Evolutionary conservation across 495 filamentous ascomycete genomes (phyloP), one percentile per base, ranked within the genome.

Genomic region (Xylaria venustula): DNA sequence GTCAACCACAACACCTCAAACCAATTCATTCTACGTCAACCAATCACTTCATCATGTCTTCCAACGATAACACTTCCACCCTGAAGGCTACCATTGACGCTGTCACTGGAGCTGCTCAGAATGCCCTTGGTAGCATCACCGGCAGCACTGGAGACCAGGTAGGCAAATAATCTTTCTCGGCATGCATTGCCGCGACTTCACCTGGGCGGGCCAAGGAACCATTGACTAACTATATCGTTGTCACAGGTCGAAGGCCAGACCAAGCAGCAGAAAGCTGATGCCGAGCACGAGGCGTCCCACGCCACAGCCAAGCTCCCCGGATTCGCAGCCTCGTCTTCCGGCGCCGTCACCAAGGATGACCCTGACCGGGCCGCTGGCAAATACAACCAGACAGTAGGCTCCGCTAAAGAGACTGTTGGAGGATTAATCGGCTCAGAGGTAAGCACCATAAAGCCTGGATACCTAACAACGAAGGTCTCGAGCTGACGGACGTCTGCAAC

Each of bases 361-460:
- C 79, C 85, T 7, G 77, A 92, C 73, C 90, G 93, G 62, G 71
- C 78, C 17, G 72, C 82, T 5, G 93, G 93, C 32, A 79, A 82
- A 40, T 93, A 89, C 85, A 90, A 96, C 78, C 92, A 98, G 77
- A 94, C 89, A 41, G 63, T 92, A 40, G 93, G 93, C 56, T 85
- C 90, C 0, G 87, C 84, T 41, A 98, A 98, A 83, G 91, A 97
- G 69, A 78, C 84, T 28, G 52, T 95, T 6, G 93, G 93, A 57
- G 87, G 87, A 63, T 47, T 91, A 11, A 60, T 92, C 50, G 93
- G 93, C 60, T 83, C 83, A 60, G 88, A 94, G 76, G 81, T 83
- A 71, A 58, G 73, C 65, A 15, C 3, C 22, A 23, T 5, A 0
- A 25, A 22, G 41, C 7, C 12, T 17, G 22, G 25, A 34, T 12